Percentiles rank a stretch among this genome's conserved stretches.
Conservation (phyloP, 371 early-diverging fungal genomes). For the Gilbertella persicaria region DNA sequence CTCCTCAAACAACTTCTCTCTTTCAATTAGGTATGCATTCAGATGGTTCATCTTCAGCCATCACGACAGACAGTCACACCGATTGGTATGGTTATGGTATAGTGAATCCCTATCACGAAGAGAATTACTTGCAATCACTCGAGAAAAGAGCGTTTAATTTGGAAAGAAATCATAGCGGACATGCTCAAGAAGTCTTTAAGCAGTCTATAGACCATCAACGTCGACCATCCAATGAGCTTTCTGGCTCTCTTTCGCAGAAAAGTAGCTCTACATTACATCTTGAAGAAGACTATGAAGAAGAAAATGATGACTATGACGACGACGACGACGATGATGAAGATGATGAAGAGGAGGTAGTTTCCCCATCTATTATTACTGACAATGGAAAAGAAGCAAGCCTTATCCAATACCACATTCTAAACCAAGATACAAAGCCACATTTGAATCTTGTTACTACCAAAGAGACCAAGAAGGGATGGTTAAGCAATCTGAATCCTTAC, state of each 20-base stretch:
- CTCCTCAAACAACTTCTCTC: background rate
- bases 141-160: constrained; percentile 41
- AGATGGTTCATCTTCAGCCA: background rate
- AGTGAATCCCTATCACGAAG: constrained; percentile 27
- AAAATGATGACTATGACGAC: constrained; percentile 10
- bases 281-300: constrained; percentile 11
- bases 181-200: constrained; percentile 6
- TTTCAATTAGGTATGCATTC: background rate
- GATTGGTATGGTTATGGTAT: constrained; percentile 36
- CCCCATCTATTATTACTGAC: constrained; percentile 26
- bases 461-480: constrained; percentile 25
- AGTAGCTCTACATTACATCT: background rate
- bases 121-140: constrained; percentile 41
- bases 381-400: constrained; percentile 33
- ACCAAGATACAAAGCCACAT: constrained; percentile 19
- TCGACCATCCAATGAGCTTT: background rate
- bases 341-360: constrained; percentile 2
- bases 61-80: background rate
- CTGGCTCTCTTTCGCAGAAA: too few species aligned
- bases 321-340: constrained; percentile 9
- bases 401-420: constrained; percentile 27
- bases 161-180: constrained; percentile 6
- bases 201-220: background rate
- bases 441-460: too few species aligned
- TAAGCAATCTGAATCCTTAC: constrained; percentile 8